These are phyloP conservation scores for Cordyceps javanica DNA, from an alignment of 2,329 filamentous ascomycete species.

Conservation along the genomic window DNA sequence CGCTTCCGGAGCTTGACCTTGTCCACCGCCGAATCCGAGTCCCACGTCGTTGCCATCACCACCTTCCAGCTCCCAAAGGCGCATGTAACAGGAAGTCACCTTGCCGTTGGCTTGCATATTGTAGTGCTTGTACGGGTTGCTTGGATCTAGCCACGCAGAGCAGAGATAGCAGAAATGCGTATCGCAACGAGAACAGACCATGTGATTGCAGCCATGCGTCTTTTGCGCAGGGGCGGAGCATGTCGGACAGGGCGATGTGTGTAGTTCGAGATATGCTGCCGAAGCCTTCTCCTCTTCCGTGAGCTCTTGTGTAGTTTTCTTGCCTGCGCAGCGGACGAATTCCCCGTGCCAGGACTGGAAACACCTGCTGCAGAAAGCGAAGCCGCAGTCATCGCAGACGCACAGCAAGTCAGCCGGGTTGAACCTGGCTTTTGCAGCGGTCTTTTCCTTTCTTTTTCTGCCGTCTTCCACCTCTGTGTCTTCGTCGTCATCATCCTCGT, in stretches of 20 bases:
- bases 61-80: slow-evolving; percentile 82
- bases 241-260: slow-evolving; percentile 85
- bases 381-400: slow-evolving; percentile 82
- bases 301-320: slow-evolving; percentile 61
- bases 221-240: slow-evolving; percentile 84
- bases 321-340: slow-evolving; percentile 62
- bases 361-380: slow-evolving; percentile 76
- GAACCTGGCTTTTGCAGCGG: slow-evolving; percentile 24
- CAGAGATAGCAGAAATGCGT: slow-evolving; percentile 96
- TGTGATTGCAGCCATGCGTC: slow-evolving; percentile 91
- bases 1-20: slow-evolving; percentile 13
- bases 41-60: slow-evolving; percentile 61
- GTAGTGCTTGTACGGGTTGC: slow-evolving; percentile 84
- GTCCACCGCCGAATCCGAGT: slow-evolving; percentile 37
- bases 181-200: slow-evolving; percentile 85
- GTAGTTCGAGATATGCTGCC: slow-evolving; percentile 71
- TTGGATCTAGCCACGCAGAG: slow-evolving; percentile 72
- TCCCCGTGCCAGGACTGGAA: slow-evolving; percentile 88
- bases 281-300: slow-evolving; percentile 81
- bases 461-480: slow-evolving; percentile 35
- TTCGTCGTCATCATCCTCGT: slow-evolving; percentile 45
- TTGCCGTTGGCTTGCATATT: slow-evolving; percentile 54
- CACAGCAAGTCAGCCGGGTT: slow-evolving; percentile 59
- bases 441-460: slow-evolving; percentile 18
- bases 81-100: slow-evolving; percentile 67